phyloP scores from a whole-genome alignment of 495 filamentous ascomycete genomes.

The Lepraria neglecta region DNA sequence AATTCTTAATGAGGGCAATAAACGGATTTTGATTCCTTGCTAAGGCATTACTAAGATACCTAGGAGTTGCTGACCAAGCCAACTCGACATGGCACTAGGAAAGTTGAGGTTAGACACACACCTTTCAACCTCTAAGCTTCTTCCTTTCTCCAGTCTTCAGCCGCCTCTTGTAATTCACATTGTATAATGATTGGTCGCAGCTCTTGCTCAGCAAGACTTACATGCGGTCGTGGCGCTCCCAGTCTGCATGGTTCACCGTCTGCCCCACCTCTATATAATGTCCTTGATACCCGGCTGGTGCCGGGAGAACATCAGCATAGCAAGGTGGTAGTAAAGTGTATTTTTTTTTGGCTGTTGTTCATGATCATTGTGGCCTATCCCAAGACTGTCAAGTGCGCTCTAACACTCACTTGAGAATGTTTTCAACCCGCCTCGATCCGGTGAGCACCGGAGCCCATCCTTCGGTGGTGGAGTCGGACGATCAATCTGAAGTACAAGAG shows the following conservation, averaged over 20 bases:
- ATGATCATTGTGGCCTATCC: too few relatives aligned
- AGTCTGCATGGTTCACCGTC: too few relatives aligned
- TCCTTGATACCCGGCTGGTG: too few relatives aligned
- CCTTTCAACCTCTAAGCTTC: neutral
- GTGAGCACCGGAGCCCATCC: neutral
- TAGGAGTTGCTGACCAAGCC: neutral
- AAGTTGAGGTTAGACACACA: neutral
- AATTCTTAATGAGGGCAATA: too few relatives aligned
- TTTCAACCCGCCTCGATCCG: neutral
- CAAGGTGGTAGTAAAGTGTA: too few relatives aligned
- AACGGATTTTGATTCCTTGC: neutral
- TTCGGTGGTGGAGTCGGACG: neutral
- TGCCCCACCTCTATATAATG: too few relatives aligned
- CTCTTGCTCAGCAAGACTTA: too few relatives aligned
- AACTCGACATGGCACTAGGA: neutral
- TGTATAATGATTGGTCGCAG: too few relatives aligned
- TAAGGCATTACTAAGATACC: neutral
- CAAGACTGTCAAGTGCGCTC: neutral
- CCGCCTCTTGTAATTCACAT: too few relatives aligned
- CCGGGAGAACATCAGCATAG: too few relatives aligned
- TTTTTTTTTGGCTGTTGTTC: too few relatives aligned
- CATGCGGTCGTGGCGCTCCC: too few relatives aligned
- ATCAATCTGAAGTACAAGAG: neutral
- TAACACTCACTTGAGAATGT: neutral
- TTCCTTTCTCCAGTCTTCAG: neutral